Conservation (phyloP, 2,329 filamentous ascomycete species). For the Penicillium glabrum region DNA sequence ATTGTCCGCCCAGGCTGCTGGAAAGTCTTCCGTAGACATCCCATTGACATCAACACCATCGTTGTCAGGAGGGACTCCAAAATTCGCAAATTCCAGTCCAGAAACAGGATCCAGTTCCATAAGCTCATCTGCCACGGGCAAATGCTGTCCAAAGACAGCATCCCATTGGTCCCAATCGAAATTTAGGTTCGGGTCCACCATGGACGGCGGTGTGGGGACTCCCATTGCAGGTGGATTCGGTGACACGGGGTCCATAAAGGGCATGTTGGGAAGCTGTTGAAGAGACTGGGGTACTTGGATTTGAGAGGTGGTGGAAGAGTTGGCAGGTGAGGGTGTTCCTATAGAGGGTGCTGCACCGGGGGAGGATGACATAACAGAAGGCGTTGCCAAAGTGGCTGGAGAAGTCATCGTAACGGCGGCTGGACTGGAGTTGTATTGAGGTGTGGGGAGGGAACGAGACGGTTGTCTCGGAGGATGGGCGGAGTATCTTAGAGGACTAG, state of each 20-base stretch:
- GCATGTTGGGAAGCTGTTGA: slow-evolving; percentile 3
- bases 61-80: slow-evolving; percentile 13
- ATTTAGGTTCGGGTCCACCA: slow-evolving; percentile 43
- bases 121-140: slow-evolving; percentile 44
- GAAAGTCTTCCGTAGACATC: background rate
- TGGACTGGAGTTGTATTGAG: slow-evolving; percentile 14
- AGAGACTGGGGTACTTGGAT: slow-evolving; percentile 3
- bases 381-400: background rate
- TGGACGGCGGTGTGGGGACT: slow-evolving; percentile 35
- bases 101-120: slow-evolving; percentile 44
- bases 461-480: slow-evolving; percentile 18
- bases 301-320: slow-evolving; percentile 3
- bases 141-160: slow-evolving; percentile 48
- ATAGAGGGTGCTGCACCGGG: slow-evolving; percentile 9
- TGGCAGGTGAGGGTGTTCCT: background rate
- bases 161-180: slow-evolving; percentile 54
- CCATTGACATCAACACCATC: background rate
- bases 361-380: slow-evolving; percentile 13
- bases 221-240: slow-evolving; percentile 15
- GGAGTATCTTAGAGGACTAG: slow-evolving; percentile 26
- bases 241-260: slow-evolving; percentile 24
- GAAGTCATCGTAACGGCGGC: slow-evolving; percentile 4
- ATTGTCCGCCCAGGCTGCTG: slow-evolving; percentile 10
- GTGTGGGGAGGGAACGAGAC: slow-evolving; percentile 8
- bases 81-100: slow-evolving; percentile 34